Evolutionary conservation across 1,139 yeast species (phyloP), one percentile per base, ranked within the genome.

Genomic region (Geotrichum reessii): DNA sequence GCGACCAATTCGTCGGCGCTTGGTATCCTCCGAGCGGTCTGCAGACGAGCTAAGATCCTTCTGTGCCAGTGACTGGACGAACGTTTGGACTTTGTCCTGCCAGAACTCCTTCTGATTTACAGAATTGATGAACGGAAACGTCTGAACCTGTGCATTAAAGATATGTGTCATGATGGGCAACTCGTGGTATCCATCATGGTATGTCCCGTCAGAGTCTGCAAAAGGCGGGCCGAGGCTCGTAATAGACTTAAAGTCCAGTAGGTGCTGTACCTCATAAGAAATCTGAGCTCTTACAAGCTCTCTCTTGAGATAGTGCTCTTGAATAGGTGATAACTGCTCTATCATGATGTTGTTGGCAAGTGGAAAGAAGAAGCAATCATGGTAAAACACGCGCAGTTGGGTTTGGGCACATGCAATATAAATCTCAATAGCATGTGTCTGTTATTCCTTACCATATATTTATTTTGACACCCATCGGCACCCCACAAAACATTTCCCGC

Each of bases 251-350:
- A 83, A 80, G 62, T 83, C 82, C 58, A 83, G 79, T 55, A 91
- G 74, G 40, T 72, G 71, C 47, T 75, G 80, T 50, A 90, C 76
- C 71, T 92, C 98, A 7, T 78, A 71, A 27, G 79, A 77, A 46
- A 91, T 73, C 66, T 87, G 81, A 17, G 80, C 75, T 63, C 83
- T 81, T 40, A 92, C 74, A 44, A 92, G 76, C 71, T 87, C 91
- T 66, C 95, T 83, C 73, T 92, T 92, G 59, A 92, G 78, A 70
- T 87, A 88, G 67, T 92, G 97, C 71, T 89, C 95, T 68, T 88
- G 86, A 0, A 80, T 51, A n/a, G 61, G 58, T 3, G 50, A 37
- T 9, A 52, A 50, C 55, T 46, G 25, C 21, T n/a, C 24, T 8
- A 40, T 31, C n/a, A 33, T 33, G 6, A 2, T 27, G 46, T 22